Percentiles rank a stretch among this genome's conserved stretches.
These are phyloP conservation scores for Dendryphion nanum DNA, from an alignment of 2,329 filamentous ascomycete species.

Conservation along the genomic window DNA sequence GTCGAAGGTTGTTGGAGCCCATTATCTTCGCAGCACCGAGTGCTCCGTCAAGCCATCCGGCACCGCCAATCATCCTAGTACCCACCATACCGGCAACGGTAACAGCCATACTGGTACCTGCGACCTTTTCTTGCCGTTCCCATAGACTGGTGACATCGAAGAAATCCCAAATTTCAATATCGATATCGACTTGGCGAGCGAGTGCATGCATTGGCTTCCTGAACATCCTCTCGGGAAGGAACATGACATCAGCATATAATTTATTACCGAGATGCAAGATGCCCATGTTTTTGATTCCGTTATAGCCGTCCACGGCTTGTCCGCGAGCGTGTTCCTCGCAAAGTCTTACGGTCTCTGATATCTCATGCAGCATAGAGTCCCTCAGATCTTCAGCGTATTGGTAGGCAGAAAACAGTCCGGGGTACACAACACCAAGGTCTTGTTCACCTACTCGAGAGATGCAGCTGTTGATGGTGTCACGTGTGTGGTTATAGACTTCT, in stretches of 20 bases:
- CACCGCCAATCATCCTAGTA: constrained; percentile 75
- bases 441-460: constrained; percentile 75
- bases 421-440: constrained; percentile 81
- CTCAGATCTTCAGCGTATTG: constrained; percentile 93
- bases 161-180: constrained; percentile 90
- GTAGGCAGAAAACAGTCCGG: constrained; percentile 80
- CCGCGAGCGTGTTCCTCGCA: constrained; percentile 85
- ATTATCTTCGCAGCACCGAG: constrained; percentile 77
- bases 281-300: constrained; percentile 83
- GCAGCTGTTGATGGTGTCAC: constrained; percentile 69
- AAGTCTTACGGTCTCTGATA: constrained; percentile 71
- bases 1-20: constrained; percentile 76
- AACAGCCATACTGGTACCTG: constrained; percentile 90
- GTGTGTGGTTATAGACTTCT: constrained; percentile 81
- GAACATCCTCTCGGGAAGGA: constrained; percentile 95
- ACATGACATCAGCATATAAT: constrained; percentile 74
- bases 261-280: constrained; percentile 85
- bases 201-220: constrained; percentile 75
- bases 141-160: constrained; percentile 81
- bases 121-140: constrained; percentile 91
- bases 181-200: constrained; percentile 80
- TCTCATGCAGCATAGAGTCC: constrained; percentile 84
- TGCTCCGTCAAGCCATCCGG: constrained; percentile 86
- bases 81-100: constrained; percentile 87
- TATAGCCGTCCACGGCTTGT: constrained; percentile 77